These are phyloP conservation scores for Boletus rubescentipes DNA, from an alignment of 768 basidiomycete genomes.

Conservation along the genomic window DNA sequence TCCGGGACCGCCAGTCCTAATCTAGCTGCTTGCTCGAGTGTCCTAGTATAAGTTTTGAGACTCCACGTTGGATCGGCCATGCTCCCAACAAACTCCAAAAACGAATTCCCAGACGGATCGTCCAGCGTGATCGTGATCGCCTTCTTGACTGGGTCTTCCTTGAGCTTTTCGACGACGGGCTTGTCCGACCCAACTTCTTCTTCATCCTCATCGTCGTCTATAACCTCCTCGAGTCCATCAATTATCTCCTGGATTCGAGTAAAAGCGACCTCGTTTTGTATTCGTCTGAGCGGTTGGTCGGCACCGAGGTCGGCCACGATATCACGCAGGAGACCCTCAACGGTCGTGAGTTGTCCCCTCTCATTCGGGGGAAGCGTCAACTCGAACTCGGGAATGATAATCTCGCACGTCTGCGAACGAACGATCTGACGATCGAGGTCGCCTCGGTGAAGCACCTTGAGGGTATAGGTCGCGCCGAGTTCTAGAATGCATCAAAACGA, in stretches of 20 bases:
- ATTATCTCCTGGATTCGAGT: slow-evolving; percentile 75
- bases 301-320: slow-evolving; percentile 74
- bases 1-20: slow-evolving; percentile 68
- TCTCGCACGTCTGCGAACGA: slow-evolving; percentile 78
- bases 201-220: slow-evolving; percentile 57
- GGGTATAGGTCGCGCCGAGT: slow-evolving; percentile 82
- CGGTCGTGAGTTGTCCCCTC: slow-evolving; percentile 92
- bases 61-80: slow-evolving; percentile 95
- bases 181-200: slow-evolving; percentile 23
- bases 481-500: slow-evolving; percentile 43
- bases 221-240: slow-evolving; percentile 58
- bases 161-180: slow-evolving; percentile 32
- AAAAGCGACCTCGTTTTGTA: slow-evolving; percentile 72
- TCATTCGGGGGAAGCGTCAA: slow-evolving; percentile 82
- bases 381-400: slow-evolving; percentile 83
- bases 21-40: slow-evolving; percentile 73
- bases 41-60: slow-evolving; percentile 77
- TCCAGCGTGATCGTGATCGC: slow-evolving; percentile 84
- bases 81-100: slow-evolving; percentile 84
- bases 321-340: slow-evolving; percentile 89
- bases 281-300: slow-evolving; percentile 81
- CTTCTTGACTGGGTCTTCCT: slow-evolving; percentile 54
- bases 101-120: slow-evolving; percentile 96
- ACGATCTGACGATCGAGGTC: slow-evolving; percentile 95
- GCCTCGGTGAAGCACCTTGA: slow-evolving; percentile 63